A percentile compares a stretch with the other conserved stretches of the same genome.
Conservation (phyloP, 305 asterid genomes). For the Fraxinus xanthoxyloides region DNA sequence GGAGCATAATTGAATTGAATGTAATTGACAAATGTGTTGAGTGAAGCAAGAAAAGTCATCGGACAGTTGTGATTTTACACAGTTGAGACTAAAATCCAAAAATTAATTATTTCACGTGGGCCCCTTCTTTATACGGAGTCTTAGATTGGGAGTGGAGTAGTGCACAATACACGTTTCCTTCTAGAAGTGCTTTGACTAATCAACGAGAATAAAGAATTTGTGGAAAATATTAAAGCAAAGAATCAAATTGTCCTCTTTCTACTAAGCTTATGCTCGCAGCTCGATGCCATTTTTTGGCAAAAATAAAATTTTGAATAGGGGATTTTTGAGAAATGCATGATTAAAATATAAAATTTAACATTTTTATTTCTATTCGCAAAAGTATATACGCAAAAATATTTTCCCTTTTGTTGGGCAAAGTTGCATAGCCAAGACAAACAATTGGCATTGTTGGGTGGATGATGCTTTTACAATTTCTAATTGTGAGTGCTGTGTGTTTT, state of each 20-base stretch:
- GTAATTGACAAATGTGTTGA: no score
- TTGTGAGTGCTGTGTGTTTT: background rate
- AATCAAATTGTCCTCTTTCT: background rate
- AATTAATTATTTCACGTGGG: conserved; percentile 5
- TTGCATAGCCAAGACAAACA: background rate
- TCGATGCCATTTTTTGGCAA: no score
- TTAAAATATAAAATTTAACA: no score
- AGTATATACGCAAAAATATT: background rate
- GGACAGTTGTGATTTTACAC: conserved; percentile 25
- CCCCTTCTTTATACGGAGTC: background rate
- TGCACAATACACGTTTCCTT: background rate
- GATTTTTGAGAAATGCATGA: no score
- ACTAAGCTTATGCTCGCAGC: no score
- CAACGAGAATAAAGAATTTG: background rate
- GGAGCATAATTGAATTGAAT: no score
- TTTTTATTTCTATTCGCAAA: background rate
- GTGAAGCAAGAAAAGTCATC: conserved; percentile 17
- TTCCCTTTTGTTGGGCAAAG: background rate
- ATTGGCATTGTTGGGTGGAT: no score
- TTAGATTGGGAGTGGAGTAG: conserved; percentile 18
- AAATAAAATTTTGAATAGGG: no score
- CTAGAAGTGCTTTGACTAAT: background rate
- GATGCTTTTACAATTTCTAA: background rate
- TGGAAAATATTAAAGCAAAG: background rate
- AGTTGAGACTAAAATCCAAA: conserved; percentile 11